A percentile compares a stretch with the other conserved stretches of the same genome.
Conservation (phyloP, 2,329 filamentous ascomycete genomes). For the Neophaeococcomyces aloes region DNA sequence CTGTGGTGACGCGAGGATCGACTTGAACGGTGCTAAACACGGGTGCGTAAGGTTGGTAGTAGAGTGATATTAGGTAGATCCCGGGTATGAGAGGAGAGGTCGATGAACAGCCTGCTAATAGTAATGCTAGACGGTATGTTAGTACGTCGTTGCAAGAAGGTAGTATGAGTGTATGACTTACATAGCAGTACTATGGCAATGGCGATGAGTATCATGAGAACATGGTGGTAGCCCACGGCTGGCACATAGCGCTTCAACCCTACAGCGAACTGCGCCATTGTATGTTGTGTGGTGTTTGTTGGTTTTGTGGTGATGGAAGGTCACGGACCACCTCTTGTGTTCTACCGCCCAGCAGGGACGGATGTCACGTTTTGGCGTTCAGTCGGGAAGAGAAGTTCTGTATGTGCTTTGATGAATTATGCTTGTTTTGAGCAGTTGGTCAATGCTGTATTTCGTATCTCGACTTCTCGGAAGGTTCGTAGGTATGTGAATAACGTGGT, state of each 20-base stretch:
- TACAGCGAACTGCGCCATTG: slow-evolving; percentile 24
- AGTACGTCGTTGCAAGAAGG: slow-evolving; percentile 15
- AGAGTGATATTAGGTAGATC: slow-evolving; percentile 97
- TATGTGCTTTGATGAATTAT: not conserved
- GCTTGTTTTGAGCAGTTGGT: not conserved
- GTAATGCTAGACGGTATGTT: slow-evolving; percentile 52
- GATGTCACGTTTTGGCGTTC: slow-evolving; percentile 3
- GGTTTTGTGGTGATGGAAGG: not conserved
- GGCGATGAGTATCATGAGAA: slow-evolving; percentile 94
- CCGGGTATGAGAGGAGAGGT: slow-evolving; percentile 88
- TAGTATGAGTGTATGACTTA: slow-evolving; percentile 43
- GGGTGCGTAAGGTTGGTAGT: slow-evolving; percentile 81
- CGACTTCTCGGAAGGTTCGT: not conserved
- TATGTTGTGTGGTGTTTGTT: not conserved
- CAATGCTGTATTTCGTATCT: no score
- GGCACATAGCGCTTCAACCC: slow-evolving; percentile 43
- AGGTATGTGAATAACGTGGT: no score
- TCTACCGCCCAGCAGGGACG: slow-evolving; percentile 12
- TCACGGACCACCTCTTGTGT: not conserved
- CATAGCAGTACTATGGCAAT: slow-evolving; percentile 89
- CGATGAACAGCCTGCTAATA: slow-evolving; percentile 92
- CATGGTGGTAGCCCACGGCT: slow-evolving; percentile 63
- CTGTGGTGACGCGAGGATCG: slow-evolving; percentile 73
- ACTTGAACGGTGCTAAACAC: slow-evolving; percentile 77
- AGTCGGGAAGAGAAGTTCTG: slow-evolving; percentile 6